Evolutionary conservation across 345 rosid species (phyloP).

Genomic region (Viola odorata): DNA sequence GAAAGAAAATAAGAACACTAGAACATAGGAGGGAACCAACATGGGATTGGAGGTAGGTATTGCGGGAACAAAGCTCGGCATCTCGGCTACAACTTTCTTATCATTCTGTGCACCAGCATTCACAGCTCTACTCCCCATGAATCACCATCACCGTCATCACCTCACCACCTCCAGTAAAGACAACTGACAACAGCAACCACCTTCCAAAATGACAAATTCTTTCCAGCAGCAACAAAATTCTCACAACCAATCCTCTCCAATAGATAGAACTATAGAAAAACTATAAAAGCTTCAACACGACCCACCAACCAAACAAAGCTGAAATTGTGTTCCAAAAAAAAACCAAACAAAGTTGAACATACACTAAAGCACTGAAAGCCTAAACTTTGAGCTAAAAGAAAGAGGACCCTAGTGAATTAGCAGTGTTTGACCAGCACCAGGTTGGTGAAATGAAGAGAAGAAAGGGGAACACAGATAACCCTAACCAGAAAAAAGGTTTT

Average conservation of each 20-base stretch:
- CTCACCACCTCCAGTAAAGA: neutral
- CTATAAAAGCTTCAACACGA: neutral
- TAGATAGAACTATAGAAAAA: neutral
- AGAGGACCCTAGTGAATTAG: neutral
- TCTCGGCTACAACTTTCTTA: slow-evolving; percentile 33
- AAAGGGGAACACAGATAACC: slow-evolving; percentile 11
- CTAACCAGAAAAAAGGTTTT: slow-evolving; percentile 3
- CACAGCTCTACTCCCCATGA: slow-evolving; percentile 37
- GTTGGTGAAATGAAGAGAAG: slow-evolving; percentile 2
- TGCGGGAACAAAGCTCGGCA: slow-evolving; percentile 50
- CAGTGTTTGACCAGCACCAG: neutral
- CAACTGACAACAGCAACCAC: slow-evolving; percentile 7
- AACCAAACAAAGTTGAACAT: neutral
- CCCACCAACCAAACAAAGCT: neutral
- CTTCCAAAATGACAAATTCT: neutral
- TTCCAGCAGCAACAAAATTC: neutral
- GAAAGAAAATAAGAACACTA: neutral
- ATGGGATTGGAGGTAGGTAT: slow-evolving; percentile 35
- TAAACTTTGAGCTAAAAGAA: neutral
- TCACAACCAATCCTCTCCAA: neutral
- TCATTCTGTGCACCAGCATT: slow-evolving; percentile 32
- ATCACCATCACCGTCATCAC: slow-evolving; percentile 29
- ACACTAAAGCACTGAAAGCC: neutral
- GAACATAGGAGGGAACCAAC: slow-evolving; percentile 20
- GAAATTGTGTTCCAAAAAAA: too few relatives aligned